phyloP scores from a whole-genome alignment of 2,329 filamentous ascomycete species.

The Arthroderma sp. region DNA sequence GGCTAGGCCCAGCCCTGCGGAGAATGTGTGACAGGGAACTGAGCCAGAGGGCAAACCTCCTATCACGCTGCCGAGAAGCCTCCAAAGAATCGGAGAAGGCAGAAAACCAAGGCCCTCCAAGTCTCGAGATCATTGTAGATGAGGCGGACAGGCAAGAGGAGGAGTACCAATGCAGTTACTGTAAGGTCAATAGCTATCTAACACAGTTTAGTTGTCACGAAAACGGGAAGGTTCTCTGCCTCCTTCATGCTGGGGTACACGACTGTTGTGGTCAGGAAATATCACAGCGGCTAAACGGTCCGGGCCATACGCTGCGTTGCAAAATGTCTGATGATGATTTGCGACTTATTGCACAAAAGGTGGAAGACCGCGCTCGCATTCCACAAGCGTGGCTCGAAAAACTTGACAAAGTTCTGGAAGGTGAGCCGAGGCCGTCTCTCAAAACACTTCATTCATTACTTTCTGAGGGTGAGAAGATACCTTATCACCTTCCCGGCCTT shows the following conservation, averaged over 20 bases:
- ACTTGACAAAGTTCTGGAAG: constrained; percentile 69
- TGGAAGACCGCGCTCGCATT: constrained; percentile 71
- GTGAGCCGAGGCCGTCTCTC: constrained; percentile 70
- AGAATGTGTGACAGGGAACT: constrained; percentile 64
- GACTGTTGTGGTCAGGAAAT: constrained; percentile 65
- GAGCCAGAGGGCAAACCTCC: constrained; percentile 53
- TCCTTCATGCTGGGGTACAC: constrained; percentile 65
- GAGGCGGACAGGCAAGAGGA: constrained; percentile 74
- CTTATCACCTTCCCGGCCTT: constrained; percentile 73
- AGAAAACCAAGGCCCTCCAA: constrained; percentile 27
- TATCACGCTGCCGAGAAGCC: constrained; percentile 48
- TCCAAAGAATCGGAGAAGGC: constrained; percentile 16
- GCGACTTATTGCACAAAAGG: constrained; percentile 53
- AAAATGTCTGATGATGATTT: constrained; percentile 64
- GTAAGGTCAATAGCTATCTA: constrained; percentile 83
- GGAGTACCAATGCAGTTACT: constrained; percentile 81
- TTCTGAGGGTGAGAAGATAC: constrained; percentile 90
- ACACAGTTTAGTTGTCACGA: constrained; percentile 79
- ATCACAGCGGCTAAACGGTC: constrained; percentile 52
- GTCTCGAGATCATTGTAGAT: constrained; percentile 50
- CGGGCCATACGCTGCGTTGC: constrained; percentile 62
- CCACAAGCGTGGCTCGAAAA: constrained; percentile 87
- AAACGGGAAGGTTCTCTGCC: constrained; percentile 68
- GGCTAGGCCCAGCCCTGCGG: constrained; percentile 77
- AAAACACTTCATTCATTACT: constrained; percentile 74